Base-by-base conservation (phyloP, 2,329 filamentous ascomycete species). In the Fusarium nurragi region DNA sequence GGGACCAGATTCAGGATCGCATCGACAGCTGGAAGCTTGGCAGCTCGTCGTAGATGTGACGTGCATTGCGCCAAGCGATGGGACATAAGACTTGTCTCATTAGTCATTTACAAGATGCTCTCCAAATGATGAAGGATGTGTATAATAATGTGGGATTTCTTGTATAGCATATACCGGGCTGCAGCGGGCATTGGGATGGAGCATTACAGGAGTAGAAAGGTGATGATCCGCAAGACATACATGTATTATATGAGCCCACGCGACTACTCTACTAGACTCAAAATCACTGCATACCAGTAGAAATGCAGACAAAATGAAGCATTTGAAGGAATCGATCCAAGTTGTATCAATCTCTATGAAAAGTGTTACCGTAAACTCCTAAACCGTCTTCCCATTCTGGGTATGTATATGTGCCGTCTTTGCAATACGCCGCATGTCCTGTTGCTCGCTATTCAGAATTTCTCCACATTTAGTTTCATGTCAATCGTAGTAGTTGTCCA, bases 1-100 rank as follows among this genome's bases (percentile, higher is more conserved):
- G 95, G 94, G 90, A 90, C 49, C 91, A 96, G 77, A 94, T 98
- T 39, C 93, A 98, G 80, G 89, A 93, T 56, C 84, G 90, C 52
- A 95, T 98, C 71, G 86, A 89, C 40, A 84, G 86, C 74, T 97
- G 94, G 92, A 89, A 92, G 71, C 77, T 98, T 62, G 94, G 94
- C 6, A 86, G 85, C 73, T 75, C 79, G 60, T 63, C 52, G 8
- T 71, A 68, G 47, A 47, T 23, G 25, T 36, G 23, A 32, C 5
- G n/a, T 38, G 12, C 18, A 44, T 14, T n/a, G n/a, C 34, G 22
- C 22, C 25, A 40, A 45, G 46, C 37, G 18, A 34, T 30, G 21
- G 41, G 28, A 9, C 23, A 41, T 37, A 19, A 21, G 23, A n/a
- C 18, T 14, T 37, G 21, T 40, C n/a, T 10, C 22, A 19, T 41